These are phyloP conservation scores for Suillus fuscotomentosus DNA, from an alignment of 768 basidiomycete species.

Conservation along the genomic window DNA sequence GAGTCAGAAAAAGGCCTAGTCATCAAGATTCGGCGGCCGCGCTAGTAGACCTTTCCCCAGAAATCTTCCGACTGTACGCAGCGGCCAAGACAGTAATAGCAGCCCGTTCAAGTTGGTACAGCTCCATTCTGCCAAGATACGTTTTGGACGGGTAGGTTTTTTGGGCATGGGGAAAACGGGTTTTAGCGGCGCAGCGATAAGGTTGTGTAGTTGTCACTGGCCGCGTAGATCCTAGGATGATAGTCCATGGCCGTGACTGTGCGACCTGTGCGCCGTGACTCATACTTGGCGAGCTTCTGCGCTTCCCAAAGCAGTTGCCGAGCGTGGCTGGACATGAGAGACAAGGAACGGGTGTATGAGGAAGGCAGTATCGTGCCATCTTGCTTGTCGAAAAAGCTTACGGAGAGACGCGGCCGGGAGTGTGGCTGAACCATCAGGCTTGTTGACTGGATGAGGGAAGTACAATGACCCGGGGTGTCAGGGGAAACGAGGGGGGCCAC, in stretches of 20 bases:
- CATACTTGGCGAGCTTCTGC: slow-evolving; percentile 25
- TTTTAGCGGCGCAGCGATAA: slow-evolving; percentile 7
- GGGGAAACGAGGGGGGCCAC: background rate
- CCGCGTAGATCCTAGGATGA: slow-evolving; percentile 39
- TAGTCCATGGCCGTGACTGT: slow-evolving; percentile 45
- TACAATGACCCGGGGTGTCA: background rate
- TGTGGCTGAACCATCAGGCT: background rate
- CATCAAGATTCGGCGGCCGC: slow-evolving; percentile 25
- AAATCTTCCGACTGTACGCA: slow-evolving; percentile 21
- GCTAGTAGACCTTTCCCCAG: slow-evolving; percentile 47
- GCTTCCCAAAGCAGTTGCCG: slow-evolving; percentile 26
- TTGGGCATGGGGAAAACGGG: slow-evolving; percentile 5
- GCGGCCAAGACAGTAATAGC: slow-evolving; percentile 18
- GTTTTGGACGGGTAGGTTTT: slow-evolving; percentile 25
- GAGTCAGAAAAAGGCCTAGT: background rate
- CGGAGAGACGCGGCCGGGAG: background rate
- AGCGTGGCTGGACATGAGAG: slow-evolving; percentile 5
- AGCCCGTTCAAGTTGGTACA: slow-evolving; percentile 38
- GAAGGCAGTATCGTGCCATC: background rate
- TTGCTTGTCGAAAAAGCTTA: background rate
- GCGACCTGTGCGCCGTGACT: slow-evolving; percentile 29
- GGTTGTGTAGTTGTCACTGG: slow-evolving; percentile 14
- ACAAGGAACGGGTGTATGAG: background rate
- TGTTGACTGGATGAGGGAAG: background rate
- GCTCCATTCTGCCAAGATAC: slow-evolving; percentile 30